Evolutionary conservation across 2,329 filamentous ascomycete genomes (phyloP), one percentile per base, ranked within the genome.

Genomic region (Torrubiella hemipterigena): DNA sequence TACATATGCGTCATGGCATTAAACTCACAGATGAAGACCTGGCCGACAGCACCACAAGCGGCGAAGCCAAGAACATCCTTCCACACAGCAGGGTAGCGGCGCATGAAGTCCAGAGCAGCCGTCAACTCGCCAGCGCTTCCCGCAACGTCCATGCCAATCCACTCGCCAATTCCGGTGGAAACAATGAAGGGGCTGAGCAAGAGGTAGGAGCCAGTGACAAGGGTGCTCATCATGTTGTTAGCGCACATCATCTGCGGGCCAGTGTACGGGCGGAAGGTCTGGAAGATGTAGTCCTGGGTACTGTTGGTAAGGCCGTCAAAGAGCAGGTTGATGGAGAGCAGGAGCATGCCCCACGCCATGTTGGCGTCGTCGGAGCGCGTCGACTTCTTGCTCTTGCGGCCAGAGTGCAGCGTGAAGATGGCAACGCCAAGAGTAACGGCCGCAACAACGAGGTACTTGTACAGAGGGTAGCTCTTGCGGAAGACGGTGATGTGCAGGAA

Each of bases 161-260:
- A 78, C 42, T 73, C 65, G 37, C 80, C 68, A 12, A 77, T 37
- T 6, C 67, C 67, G 1, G 75, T 85, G 35, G 68, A 63, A 0
- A 80, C 81, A n/a, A 95, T 56, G 61, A 79, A 84, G 1, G 91
- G 91, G 45, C 77, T 81, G 14, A 86, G 49, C 13, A 89, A 41
- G 27, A 98, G 73, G 48, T 93, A 96, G 0, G 61, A 50, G 14
- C 72, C 66, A 4, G 87, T 96, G 34, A 96, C 65, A 28, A 76
- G 50, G 4, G 86, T 89, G 45, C 74, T 80, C 56, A 96, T 81
- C 34, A 94, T 63, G 53, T 96, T 98, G 58, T 95, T 85, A 23
- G 89, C 87, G 52, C 87, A 93, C 91, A 98, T 98, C 91, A 98
- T 98, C 69, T 98, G 91, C 37, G 89, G 86, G 8, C 91, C 91